phyloP scores from a whole-genome alignment of 148 eudicot species.

The Diospyros kaki region DNA sequence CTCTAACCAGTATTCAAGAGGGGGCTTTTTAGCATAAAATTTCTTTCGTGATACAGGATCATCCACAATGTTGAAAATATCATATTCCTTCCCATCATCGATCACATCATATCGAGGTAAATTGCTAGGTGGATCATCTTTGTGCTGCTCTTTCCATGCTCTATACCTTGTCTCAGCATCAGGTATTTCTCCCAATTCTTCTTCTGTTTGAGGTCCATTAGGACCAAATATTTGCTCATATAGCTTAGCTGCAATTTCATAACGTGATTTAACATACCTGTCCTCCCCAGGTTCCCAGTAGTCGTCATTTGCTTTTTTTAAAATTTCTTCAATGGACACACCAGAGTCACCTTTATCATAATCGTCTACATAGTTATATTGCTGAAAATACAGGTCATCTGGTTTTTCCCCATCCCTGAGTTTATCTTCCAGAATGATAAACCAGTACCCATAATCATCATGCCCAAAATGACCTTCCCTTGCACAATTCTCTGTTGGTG shows the following conservation, averaged over 20 bases:
- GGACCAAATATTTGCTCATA: slow-evolving; percentile 95
- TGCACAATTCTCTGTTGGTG: slow-evolving; percentile 86
- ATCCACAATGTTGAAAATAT: slow-evolving; percentile 53
- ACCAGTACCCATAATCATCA: slow-evolving; percentile 98
- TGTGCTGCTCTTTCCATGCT: slow-evolving; percentile 83
- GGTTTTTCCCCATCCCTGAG: slow-evolving; percentile 84
- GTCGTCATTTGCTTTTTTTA: slow-evolving; percentile 83
- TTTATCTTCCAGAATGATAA: slow-evolving; percentile 83
- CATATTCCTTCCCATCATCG: slow-evolving; percentile 70
- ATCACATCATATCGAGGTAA: slow-evolving; percentile 76
- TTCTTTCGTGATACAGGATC: slow-evolving; percentile 79
- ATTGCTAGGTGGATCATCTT: slow-evolving; percentile 85
- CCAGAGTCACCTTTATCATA: slow-evolving; percentile 95
- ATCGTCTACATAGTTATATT: slow-evolving; percentile 81
- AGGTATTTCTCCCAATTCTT: slow-evolving; percentile 83
- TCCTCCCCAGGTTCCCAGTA: slow-evolving; percentile 99
- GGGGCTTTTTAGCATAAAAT: slow-evolving; percentile 74
- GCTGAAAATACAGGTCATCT: slow-evolving; percentile 84
- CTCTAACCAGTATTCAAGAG: slow-evolving; percentile 91
- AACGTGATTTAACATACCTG: slow-evolving; percentile 57
- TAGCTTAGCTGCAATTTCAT: slow-evolving; percentile 68
- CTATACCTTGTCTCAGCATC: slow-evolving; percentile 86
- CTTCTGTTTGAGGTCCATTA: slow-evolving; percentile 90
- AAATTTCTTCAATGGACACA: slow-evolving; percentile 54
- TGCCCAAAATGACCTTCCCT: slow-evolving; percentile 91